phyloP scores from a whole-genome alignment of 257 asterid species.

The Gentiana straminea region DNA sequence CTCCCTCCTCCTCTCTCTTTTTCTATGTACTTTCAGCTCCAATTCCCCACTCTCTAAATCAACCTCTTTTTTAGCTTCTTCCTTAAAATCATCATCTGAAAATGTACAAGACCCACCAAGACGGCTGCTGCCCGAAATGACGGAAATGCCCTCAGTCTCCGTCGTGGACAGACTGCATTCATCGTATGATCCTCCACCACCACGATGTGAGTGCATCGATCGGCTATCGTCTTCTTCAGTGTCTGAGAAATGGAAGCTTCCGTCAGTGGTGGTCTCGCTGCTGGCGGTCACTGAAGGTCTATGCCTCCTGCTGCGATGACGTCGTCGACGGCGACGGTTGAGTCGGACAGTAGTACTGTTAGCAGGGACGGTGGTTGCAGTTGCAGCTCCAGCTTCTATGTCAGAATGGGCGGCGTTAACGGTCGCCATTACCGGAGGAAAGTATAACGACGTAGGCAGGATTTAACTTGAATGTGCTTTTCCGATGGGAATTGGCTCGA shows the following conservation, averaged over 20 bases:
- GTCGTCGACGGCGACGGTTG: conserved; percentile 23
- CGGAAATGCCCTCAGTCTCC: conserved; percentile 13
- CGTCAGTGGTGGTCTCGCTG: conserved; percentile 41
- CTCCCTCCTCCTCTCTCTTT: conserved; percentile 15
- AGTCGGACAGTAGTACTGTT: conserved; percentile 5
- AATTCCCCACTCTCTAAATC: conserved; percentile 39
- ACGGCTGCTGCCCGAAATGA: conserved; percentile 11
- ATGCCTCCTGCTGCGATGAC: conserved; percentile 21
- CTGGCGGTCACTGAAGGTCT: conserved; percentile 25
- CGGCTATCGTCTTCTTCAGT: conserved; percentile 24
- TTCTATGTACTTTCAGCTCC: conserved; percentile 23
- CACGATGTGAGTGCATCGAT: conserved; percentile 22
- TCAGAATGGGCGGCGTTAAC: conserved; percentile 14
- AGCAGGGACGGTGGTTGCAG: background rate
- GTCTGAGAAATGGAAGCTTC: conserved; percentile 38
- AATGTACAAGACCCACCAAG: conserved; percentile 15
- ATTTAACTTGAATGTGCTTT: too few species aligned
- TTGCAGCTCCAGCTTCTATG: conserved; percentile 13
- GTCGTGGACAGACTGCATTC: conserved; percentile 20
- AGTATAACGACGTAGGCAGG: too few species aligned
- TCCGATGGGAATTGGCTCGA: too few species aligned
- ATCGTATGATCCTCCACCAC: conserved; percentile 12
- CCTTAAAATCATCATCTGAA: conserved; percentile 8
- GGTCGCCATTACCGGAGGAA: conserved; percentile 15
- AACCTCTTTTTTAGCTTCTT: conserved; percentile 20